Base-by-base conservation (phyloP, 768 basidiomycete genomes). In the Panellus pusillus region DNA sequence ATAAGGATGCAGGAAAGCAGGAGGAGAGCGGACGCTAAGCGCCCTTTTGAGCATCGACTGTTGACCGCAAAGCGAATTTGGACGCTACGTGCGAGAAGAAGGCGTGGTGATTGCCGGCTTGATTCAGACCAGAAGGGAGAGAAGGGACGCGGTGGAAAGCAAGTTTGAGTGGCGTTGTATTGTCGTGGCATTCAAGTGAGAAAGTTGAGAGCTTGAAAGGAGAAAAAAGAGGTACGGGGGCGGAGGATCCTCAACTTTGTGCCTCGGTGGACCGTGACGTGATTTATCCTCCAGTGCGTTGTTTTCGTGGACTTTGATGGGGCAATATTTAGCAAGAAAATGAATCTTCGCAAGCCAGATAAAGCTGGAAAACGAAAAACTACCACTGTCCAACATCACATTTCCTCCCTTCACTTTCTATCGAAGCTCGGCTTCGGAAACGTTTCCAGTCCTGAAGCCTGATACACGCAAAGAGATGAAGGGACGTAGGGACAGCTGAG, bases 51-150 rank as follows among this genome's bases (percentile, higher is more conserved):
- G 53, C 47, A 51, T 54, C 52, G 57, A 47, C 49, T 50, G 41
- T 41, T 53, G 58, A 47, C 54, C 42, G 50, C 54, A 54, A 55
- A 59, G 58, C 58, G 58, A 59, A 59, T 59, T 58, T 51, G 58
- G 55, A 56, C 46, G 54, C 54, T 50, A 41, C 54, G 50, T 57
- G 55, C 47, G 56, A 52, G 52, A 57, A 57, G 56, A 57, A 57
- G 56, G 43, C 56, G 49, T 52, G 47, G 28, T 57, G 58, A 55
- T 60, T 60, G 51, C 58, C 53, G 53, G 58, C 39, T 55, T 42
- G 43, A 50, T 42, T 44, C 43, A 58, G 40, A 37, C 51, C 57
- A 54, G 52, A 54, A 54, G 50, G 45, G 48, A 35, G 11, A 35
- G 32, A 40, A 51, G 44, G 39, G n/a, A n/a, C n/a, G n/a, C n/a